Evolutionary conservation across 176 grass and related monocot species (phyloP).

Genomic region (Rhynchospora tenuis): DNA sequence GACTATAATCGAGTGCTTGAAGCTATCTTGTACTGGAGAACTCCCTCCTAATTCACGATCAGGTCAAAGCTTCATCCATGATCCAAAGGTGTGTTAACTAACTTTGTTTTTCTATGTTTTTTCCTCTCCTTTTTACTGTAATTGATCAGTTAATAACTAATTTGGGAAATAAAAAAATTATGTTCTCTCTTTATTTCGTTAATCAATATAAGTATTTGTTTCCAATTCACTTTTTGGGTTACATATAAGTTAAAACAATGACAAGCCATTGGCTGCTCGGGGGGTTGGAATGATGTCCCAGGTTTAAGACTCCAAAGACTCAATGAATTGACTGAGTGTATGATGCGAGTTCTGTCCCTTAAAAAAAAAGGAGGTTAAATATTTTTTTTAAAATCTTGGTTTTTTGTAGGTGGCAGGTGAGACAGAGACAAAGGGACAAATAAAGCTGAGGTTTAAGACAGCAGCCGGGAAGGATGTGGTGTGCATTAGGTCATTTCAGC

Average conservation of each 20-base stretch:
- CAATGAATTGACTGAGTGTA: background rate
- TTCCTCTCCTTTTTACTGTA: background rate
- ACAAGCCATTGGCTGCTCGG: background rate
- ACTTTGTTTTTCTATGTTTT: background rate
- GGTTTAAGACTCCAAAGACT: too few relatives aligned
- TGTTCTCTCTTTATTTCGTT: background rate
- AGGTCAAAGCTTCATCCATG: slow-evolving; percentile 90
- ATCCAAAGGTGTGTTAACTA: slow-evolving; percentile 54
- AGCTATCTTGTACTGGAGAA: slow-evolving; percentile 93
- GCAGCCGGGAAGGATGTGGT: slow-evolving; percentile 93
- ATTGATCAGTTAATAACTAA: background rate
- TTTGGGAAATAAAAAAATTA: background rate
- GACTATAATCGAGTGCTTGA: slow-evolving; percentile 98
- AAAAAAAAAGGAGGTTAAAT: background rate
- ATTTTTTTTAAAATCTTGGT: background rate
- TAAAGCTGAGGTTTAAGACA: slow-evolving; percentile 91
- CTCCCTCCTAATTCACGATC: slow-evolving; percentile 86
- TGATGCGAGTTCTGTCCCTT: background rate
- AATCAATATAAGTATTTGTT: background rate
- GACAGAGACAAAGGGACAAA: slow-evolving; percentile 87
- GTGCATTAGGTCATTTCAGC: slow-evolving; percentile 94
- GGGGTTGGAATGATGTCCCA: background rate
- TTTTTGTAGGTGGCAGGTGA: slow-evolving; percentile 72
- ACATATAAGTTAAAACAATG: background rate
- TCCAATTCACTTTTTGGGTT: background rate